Evolutionary conservation across 83 land plant genomes (phyloP).

Genomic region (Diphasiastrum complanatum): DNA sequence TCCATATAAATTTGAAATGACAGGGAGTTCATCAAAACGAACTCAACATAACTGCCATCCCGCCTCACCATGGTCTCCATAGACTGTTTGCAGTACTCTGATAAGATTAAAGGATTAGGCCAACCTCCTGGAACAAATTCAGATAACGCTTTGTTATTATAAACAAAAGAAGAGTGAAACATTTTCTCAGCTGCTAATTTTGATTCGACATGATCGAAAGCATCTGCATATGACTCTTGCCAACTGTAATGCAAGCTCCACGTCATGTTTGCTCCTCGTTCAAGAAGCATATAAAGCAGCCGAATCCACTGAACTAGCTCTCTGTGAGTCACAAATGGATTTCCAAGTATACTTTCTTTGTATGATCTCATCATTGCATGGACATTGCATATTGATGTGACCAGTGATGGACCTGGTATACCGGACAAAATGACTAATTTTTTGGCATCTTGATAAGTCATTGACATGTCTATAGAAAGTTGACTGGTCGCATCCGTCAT

Average conservation of each 20-base stretch:
- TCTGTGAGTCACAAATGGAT: slow-evolving; percentile 43
- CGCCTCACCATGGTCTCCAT: slow-evolving; percentile 52
- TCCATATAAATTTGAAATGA: slow-evolving; percentile 26
- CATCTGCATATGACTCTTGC: slow-evolving; percentile 73
- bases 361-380: slow-evolving; percentile 46
- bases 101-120: slow-evolving; percentile 58
- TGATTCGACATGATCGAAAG: slow-evolving; percentile 48
- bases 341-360: slow-evolving; percentile 31
- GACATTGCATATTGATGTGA: slow-evolving; percentile 57
- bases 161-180: slow-evolving; percentile 27
- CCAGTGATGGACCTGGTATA: slow-evolving; percentile 46
- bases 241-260: slow-evolving; percentile 76
- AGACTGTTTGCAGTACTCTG: slow-evolving; percentile 41
- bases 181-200: slow-evolving; percentile 34
- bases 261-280: slow-evolving; percentile 46
- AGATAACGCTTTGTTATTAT: slow-evolving; percentile 16
- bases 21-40: slow-evolving; percentile 43
- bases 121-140: slow-evolving; percentile 79
- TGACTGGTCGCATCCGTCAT: not conserved
- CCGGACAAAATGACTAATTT: slow-evolving; percentile 49
- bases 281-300: slow-evolving; percentile 63
- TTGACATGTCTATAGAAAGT: no score
- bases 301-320: slow-evolving; percentile 78
- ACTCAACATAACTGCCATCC: slow-evolving; percentile 64
- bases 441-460: slow-evolving; percentile 27